Evolutionary conservation across 345 rosid species (phyloP).

Genomic region (Turnera subulata): DNA sequence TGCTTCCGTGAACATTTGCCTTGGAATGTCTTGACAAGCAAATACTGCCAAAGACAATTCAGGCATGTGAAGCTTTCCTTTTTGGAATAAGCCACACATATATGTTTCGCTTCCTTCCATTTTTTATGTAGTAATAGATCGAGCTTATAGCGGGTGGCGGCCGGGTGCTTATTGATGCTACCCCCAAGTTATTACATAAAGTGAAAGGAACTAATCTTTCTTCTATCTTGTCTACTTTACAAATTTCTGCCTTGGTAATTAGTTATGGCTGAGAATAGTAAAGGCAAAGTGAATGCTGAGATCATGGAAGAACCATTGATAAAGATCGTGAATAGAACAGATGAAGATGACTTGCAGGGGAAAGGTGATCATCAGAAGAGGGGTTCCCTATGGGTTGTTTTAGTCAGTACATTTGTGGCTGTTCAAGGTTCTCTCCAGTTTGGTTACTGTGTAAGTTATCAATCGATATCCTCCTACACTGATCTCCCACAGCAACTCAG

Average conservation of each 20-base stretch:
- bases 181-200: too few relatives aligned
- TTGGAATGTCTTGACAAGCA: too few relatives aligned
- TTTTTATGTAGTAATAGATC: too few relatives aligned
- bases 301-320: not conserved
- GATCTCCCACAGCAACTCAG: not conserved
- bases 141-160: too few relatives aligned
- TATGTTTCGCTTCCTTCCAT: too few relatives aligned
- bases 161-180: too few relatives aligned
- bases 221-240: not conserved
- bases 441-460: constrained; percentile 43
- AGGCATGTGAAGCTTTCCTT: too few relatives aligned
- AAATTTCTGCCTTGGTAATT: not conserved
- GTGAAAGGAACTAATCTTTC: too few relatives aligned
- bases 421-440: constrained; percentile 50
- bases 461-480: not conserved
- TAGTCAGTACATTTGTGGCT: constrained; percentile 42
- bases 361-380: not conserved
- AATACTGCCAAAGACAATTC: too few relatives aligned
- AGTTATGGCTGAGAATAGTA: not conserved
- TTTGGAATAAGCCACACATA: too few relatives aligned
- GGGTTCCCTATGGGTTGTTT: constrained; percentile 29
- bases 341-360: not conserved
- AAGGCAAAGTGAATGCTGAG: not conserved
- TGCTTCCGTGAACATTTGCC: too few relatives aligned
- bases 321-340: not conserved